These are phyloP conservation scores for Triticum aestivum DNA, from an alignment of 176 grass and related monocot species.

Conservation along the genomic window DNA sequence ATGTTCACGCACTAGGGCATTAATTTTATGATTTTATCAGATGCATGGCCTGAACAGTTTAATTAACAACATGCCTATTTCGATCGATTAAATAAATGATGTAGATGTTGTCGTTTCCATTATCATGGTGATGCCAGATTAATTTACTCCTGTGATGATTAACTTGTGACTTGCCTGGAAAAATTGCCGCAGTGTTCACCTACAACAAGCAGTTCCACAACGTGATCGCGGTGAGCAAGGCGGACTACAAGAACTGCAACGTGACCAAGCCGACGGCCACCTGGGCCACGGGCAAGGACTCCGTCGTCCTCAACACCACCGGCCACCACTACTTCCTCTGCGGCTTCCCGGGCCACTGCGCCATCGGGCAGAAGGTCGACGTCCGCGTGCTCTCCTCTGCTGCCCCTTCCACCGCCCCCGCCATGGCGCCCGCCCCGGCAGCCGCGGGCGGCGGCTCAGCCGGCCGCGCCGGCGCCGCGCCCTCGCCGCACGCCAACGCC, in stretches of 20 bases:
- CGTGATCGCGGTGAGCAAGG: constrained; percentile 76
- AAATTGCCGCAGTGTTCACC: constrained; percentile 54
- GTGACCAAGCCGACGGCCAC: constrained; percentile 47
- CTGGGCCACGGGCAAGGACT: constrained; percentile 79
- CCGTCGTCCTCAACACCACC: constrained; percentile 54
- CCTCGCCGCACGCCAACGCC: constrained; percentile 36
- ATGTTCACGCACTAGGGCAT: background rate
- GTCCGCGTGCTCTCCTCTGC: constrained; percentile 52
- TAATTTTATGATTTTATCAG: background rate
- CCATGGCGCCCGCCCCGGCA: constrained; percentile 25
- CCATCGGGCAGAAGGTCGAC: constrained; percentile 75
- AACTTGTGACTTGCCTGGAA: background rate
- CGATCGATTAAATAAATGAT: background rate
- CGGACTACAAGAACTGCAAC: constrained; percentile 61
- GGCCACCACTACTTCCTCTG: constrained; percentile 89
- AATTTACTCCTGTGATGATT: background rate
- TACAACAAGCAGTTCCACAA: constrained; percentile 90
- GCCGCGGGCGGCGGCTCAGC: background rate
- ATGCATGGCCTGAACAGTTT: background rate
- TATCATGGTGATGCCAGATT: constrained; percentile 8
- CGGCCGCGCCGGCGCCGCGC: background rate
- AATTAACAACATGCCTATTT: background rate
- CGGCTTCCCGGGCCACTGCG: constrained; percentile 69
- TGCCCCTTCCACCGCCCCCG: constrained; percentile 51
- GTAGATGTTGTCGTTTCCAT: background rate